Base-by-base conservation (phyloP, 805 yeast genomes). In the Myxozyma mucilagina region DNA sequence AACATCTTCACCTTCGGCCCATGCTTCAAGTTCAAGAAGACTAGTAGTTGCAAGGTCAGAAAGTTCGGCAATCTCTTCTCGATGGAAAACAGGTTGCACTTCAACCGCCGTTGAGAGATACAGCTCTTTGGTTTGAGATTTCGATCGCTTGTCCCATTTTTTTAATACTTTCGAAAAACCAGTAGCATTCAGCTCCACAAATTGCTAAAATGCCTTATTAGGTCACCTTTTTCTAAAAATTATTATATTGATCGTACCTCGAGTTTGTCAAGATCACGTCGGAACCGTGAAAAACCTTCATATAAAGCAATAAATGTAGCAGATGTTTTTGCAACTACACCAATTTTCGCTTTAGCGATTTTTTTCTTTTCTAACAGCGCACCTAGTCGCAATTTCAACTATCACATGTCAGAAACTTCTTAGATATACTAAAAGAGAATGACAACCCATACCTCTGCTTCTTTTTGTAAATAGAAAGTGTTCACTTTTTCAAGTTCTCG, bases 101-200 rank as follows among this genome's bases (percentile, higher is more conserved):
- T 90, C 90, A 13, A 94, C 96, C 0, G 97, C 97, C 0, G 97
- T 87, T 35, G 90, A 85, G 52, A 94, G 80, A 72, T 92, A 94
- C 54, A 94, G 79, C 72, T 94, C 99, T 71, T 92, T 91, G 6
- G 97, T 91, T 68, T 90, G 96, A 2, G 97, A 89, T 70, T 93
- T 91, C 24, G 97, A 90, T 64, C 97, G 80, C 75, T 94, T 94
- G 75, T 94, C 99, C 99, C 99, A 94, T 76, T 94, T 94, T 74
- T 94, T 94, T 70, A 94, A 82, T 34, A 90, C 97, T 75, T 94
- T 94, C 24, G 96, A 86, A 74, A 94, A 94, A 13, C 99, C 99
- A 0, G 96, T 90, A 70, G 92, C 97, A 72, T 94, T 94, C 60
- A 94, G 80, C 74, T 92, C 97, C 43, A 94, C 90, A 75, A 89